Conservation (phyloP, 108 stramenopile genomes). For the Cyclostephanos invisitatus region DNA sequence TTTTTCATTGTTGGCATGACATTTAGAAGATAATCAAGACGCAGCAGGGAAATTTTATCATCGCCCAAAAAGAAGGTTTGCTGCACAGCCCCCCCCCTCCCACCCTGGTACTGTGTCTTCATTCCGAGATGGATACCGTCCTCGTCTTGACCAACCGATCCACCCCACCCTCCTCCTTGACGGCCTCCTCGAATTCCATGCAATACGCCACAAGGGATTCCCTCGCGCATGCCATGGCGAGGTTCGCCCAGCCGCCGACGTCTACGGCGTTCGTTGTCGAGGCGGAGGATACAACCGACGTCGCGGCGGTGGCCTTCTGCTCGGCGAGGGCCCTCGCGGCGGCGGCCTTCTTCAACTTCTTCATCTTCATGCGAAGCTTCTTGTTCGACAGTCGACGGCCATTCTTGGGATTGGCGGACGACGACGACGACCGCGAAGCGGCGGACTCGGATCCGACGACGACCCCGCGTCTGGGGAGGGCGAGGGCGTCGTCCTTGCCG, state of each 20-base stretch:
- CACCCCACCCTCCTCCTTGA: too few relatives aligned
- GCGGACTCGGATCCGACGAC: too few relatives aligned
- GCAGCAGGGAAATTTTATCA: too few relatives aligned
- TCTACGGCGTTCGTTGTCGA: background rate
- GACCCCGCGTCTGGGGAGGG: too few relatives aligned
- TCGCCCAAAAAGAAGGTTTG: too few relatives aligned
- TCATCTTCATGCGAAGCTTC: slow-evolving; percentile 66
- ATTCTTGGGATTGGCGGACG: slow-evolving; percentile 14
- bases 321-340: slow-evolving; percentile 40
- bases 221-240: background rate
- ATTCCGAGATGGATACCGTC: slow-evolving; percentile 1
- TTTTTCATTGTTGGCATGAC: too few relatives aligned
- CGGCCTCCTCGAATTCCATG: background rate
- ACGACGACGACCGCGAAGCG: background rate
- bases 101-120: too few relatives aligned
- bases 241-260: background rate
- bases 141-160: background rate
- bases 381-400: slow-evolving; percentile 70
- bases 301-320: background rate
- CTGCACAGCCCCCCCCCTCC: too few relatives aligned
- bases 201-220: background rate
- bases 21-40: too few relatives aligned
- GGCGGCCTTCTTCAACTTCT: slow-evolving; percentile 73
- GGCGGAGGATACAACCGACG: background rate
- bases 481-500: too few relatives aligned